Evolutionary conservation across 2,329 filamentous ascomycete species (phyloP).

Genomic region (Periconia sp.): DNA sequence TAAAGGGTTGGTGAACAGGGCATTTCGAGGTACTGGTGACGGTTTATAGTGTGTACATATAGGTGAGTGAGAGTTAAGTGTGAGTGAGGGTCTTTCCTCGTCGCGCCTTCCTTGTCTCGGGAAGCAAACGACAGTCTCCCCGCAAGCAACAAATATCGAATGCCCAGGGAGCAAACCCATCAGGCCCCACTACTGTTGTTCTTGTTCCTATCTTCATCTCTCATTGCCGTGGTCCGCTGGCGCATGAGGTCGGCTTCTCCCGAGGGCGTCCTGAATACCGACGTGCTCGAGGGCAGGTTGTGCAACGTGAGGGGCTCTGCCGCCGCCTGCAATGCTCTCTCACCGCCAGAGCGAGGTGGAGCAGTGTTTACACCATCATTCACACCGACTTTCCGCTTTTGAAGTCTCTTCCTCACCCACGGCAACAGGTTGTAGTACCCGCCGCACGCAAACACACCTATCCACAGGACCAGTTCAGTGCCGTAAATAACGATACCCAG

Average conservation of each 20-base stretch:
- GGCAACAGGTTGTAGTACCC: slow-evolving; percentile 66
- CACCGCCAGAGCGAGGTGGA: slow-evolving; percentile 1
- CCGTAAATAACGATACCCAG: slow-evolving; percentile 69
- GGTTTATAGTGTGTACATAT: background rate
- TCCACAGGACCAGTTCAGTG: slow-evolving; percentile 66
- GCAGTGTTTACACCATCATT: background rate
- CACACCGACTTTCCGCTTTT: slow-evolving; percentile 13
- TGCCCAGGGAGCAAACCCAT: background rate
- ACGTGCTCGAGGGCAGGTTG: slow-evolving; percentile 61
- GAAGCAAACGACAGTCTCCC: background rate
- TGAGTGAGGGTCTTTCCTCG: background rate
- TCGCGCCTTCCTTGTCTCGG: background rate
- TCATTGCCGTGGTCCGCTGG: slow-evolving; percentile 14
- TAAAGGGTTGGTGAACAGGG: background rate
- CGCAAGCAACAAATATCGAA: background rate
- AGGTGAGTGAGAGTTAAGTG: background rate
- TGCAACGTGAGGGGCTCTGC: slow-evolving; percentile 44
- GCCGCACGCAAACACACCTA: slow-evolving; percentile 66
- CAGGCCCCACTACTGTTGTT: background rate
- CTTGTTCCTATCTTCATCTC: background rate
- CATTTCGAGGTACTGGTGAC: background rate
- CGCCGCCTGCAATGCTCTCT: background rate
- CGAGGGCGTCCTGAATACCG: slow-evolving; percentile 63
- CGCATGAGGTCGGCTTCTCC: slow-evolving; percentile 35
- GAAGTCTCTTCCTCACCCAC: slow-evolving; percentile 51